Conservation (phyloP, 768 basidiomycete species). For the Punctularia strigosozonata region DNA sequence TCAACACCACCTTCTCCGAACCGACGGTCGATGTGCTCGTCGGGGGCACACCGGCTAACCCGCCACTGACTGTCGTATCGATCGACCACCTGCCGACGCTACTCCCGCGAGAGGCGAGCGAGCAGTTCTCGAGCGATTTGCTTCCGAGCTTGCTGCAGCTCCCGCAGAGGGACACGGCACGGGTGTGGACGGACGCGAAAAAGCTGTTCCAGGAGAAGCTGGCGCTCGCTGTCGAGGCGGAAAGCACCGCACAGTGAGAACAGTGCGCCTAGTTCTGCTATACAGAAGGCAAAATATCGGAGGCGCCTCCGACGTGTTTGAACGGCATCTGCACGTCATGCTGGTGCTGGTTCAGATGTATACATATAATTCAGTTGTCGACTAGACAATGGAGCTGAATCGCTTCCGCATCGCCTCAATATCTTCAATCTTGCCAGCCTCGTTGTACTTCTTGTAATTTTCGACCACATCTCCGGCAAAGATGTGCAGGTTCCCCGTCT, state of each 20-base stretch:
- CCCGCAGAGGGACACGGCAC: conserved; percentile 49
- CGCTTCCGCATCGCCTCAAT: no score
- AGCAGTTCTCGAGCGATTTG: conserved; percentile 87
- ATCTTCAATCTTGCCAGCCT: conserved; percentile 18
- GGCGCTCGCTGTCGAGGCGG: conserved; percentile 31
- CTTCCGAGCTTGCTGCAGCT: conserved; percentile 75
- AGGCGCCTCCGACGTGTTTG: no score
- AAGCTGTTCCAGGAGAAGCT: conserved; percentile 64
- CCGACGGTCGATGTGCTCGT: conserved; percentile 85
- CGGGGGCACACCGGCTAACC: conserved; percentile 52
- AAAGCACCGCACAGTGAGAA: no score
- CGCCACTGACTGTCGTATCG: conserved; percentile 75
- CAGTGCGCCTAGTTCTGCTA: no score
- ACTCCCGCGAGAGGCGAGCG: conserved; percentile 90
- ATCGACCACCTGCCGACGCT: conserved; percentile 97
- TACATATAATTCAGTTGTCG: no score
- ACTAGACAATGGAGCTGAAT: no score
- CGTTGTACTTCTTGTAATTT: conserved; percentile 14
- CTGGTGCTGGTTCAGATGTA: no score
- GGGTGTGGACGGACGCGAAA: conserved; percentile 87
- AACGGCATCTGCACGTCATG: no score
- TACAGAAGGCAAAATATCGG: no score
- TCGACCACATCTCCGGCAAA: conserved; percentile 12
- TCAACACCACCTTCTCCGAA: conserved; percentile 89
- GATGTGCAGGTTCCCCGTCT: conserved; percentile 21